Evolutionary conservation across 2,329 filamentous ascomycete species (phyloP), one percentile per base, ranked within the genome.

Genomic region (Colletotrichum sp.): DNA sequence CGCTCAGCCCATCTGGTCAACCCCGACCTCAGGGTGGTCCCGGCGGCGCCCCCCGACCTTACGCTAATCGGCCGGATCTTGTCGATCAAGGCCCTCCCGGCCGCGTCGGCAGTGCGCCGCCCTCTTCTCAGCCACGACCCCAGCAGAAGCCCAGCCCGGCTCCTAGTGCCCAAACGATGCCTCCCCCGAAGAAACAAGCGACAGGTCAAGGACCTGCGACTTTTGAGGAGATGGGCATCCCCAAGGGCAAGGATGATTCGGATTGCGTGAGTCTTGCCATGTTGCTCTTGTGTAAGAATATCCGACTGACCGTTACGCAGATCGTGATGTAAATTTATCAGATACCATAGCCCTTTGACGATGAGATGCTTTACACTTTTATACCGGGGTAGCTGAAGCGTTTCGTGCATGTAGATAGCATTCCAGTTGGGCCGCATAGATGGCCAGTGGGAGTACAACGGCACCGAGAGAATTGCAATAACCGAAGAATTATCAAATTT

Each of bases 171-270:
- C 79, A 82, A 56, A 79, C 84, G 25, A 27, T 78, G 71, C 84
- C 86, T 8, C 81, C 85, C 25, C 78, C 87, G 5, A 85, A 87
- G 18, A 82, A 86, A 25, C 86, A 84, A 77, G 83, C 86, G 61
- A 87, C 91, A 36, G 90, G 89, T 66, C 95, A 96, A 82, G 97
- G 96, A 13, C 96, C 97, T 1, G 95, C 97, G 80, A 98, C 97
- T 0, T 99, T 99, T 84, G 96, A 98, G 83, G 96, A 97, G 83
- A 99, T 99, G 97, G 97, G 97, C 52, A 96, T 99, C 80, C 95
- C 96, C 8, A 91, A 93, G 80, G 93, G 90, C 64, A 96, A 97
- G 85, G 91, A 93, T 77, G 95, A 98, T n/a, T 91, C 91, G 79
- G 96, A 98, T 85, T 99, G 96, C 88, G 96, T 98, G 92, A 90